phyloP scores from a whole-genome alignment of 768 basidiomycete genomes.

The Butyriboletus loyo region DNA sequence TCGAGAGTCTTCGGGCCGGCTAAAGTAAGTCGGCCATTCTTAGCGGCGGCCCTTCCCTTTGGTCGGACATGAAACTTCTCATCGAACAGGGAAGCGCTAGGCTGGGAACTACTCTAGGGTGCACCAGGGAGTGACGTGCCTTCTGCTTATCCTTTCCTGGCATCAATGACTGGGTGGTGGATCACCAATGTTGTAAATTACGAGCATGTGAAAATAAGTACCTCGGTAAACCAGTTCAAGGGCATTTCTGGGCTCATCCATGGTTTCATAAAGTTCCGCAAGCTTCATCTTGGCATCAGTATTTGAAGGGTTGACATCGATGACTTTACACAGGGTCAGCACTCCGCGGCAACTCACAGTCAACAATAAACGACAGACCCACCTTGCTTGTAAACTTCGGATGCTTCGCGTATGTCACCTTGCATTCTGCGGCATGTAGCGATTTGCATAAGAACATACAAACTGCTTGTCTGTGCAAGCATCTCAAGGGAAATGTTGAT shows the following conservation, averaged over 20 bases:
- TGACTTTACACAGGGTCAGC: constrained; percentile 48
- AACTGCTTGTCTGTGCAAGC: background rate
- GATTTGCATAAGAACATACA: constrained; percentile 50
- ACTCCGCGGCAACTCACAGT: background rate
- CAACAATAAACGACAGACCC: constrained; percentile 14
- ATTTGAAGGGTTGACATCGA: constrained; percentile 67
- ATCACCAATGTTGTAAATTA: constrained; percentile 48
- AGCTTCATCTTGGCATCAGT: constrained; percentile 86
- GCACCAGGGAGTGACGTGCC: constrained; percentile 7
- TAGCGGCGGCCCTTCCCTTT: constrained; percentile 30
- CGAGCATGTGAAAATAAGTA: constrained; percentile 23
- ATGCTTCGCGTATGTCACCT: constrained; percentile 72
- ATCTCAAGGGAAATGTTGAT: background rate
- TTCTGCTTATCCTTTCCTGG: constrained; percentile 40
- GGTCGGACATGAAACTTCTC: constrained; percentile 44
- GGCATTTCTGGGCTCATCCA: constrained; percentile 36
- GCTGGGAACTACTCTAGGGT: constrained; percentile 11
- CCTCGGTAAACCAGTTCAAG: constrained; percentile 44
- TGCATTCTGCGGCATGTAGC: constrained; percentile 79
- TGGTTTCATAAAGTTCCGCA: constrained; percentile 84
- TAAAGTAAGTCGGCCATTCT: constrained; percentile 46
- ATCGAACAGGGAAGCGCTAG: constrained; percentile 56
- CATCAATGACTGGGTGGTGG: constrained; percentile 49
- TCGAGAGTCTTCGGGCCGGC: constrained; percentile 64
- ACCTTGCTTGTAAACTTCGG: constrained; percentile 84